These are phyloP conservation scores for Mycena amicta DNA, from an alignment of 768 basidiomycete genomes.

Conservation along the genomic window DNA sequence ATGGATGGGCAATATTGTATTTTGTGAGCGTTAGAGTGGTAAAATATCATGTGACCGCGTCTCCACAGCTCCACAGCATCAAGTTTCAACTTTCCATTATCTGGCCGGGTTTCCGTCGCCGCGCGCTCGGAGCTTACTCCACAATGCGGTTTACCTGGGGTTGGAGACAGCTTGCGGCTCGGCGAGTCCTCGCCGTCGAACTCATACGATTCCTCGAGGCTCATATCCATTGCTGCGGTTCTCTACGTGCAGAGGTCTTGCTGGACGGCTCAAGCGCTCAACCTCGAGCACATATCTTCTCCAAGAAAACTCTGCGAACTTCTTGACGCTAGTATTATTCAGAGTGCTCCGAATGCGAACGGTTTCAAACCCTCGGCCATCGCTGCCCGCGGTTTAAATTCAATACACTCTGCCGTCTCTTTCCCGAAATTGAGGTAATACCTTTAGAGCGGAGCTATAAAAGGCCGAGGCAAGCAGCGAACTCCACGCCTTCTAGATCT, in stretches of 20 bases:
- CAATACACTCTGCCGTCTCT: background rate
- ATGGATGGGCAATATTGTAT: background rate
- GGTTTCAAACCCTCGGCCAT: too few relatives aligned
- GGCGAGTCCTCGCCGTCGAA: background rate
- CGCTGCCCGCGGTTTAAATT: background rate
- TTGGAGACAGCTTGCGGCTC: background rate
- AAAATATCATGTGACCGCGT: background rate
- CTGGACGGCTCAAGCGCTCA: too few relatives aligned
- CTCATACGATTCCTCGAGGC: background rate
- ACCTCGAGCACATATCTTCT: too few relatives aligned
- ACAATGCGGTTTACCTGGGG: background rate
- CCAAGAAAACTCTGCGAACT: too few relatives aligned
- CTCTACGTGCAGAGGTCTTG: too few relatives aligned
- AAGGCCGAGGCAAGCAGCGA: background rate
- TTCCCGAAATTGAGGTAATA: background rate
- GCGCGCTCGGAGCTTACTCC: background rate
- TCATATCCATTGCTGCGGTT: background rate
- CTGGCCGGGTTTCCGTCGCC: background rate
- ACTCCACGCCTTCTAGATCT: background rate
- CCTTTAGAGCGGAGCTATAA: background rate
- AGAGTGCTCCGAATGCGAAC: too few relatives aligned
- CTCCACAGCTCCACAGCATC: background rate
- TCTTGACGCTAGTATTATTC: too few relatives aligned
- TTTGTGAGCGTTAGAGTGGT: background rate
- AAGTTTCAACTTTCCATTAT: too few relatives aligned